Percentiles rank a stretch among this genome's conserved stretches.
These are phyloP conservation scores for Ganoderma boninense DNA, from an alignment of 1,284 basidiomycete species.

Conservation along the genomic window DNA sequence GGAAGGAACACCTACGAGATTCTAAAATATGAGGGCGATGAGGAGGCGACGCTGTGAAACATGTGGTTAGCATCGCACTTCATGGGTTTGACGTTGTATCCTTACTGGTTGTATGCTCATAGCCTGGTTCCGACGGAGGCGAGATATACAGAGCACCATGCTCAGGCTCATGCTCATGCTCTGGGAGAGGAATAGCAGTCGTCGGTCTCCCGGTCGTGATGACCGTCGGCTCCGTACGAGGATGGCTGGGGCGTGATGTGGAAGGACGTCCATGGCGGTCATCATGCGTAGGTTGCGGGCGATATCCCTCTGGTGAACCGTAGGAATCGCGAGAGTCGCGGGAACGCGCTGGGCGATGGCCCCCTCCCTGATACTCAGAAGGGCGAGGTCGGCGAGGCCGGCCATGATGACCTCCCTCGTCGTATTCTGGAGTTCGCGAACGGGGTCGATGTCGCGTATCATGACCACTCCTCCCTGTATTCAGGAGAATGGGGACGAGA, in stretches of 20 bases:
- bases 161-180: neutral
- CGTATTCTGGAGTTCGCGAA: neutral
- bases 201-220: neutral
- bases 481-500: constrained; percentile 5
- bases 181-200: neutral
- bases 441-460: neutral
- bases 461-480: no score
- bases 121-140: neutral
- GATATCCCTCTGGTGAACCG: neutral
- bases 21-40: neutral
- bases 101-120: constrained; percentile 3
- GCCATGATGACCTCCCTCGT: neutral
- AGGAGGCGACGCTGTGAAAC: neutral
- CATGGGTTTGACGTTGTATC: neutral
- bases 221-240: neutral
- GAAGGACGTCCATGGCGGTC: neutral
- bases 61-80: neutral
- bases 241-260: neutral
- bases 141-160: neutral
- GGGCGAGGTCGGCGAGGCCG: neutral
- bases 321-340: neutral
- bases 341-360: neutral
- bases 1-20: neutral
- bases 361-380: neutral
- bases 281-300: neutral